Percentiles rank a stretch among this genome's conserved stretches.
Conservation (phyloP, 805 yeast species). For the Candida xiaguanensis region DNA sequence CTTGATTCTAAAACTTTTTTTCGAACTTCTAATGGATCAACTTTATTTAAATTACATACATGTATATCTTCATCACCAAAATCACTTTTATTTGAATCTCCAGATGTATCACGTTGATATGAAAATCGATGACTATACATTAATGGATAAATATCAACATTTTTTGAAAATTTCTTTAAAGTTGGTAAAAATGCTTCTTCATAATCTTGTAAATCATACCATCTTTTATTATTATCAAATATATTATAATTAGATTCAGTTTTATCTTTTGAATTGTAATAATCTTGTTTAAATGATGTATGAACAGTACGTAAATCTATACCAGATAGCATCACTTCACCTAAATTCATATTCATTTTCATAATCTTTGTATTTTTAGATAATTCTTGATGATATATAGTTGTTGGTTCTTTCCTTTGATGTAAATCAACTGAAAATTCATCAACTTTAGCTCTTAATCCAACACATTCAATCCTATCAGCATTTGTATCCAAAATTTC, state of each 20-base stretch:
- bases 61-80: slow-evolving; percentile 26
- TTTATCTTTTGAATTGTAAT: slow-evolving; percentile 14
- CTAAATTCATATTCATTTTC: slow-evolving; percentile 61
- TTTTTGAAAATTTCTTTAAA: slow-evolving; percentile 31
- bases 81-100: slow-evolving; percentile 28
- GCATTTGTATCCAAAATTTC: slow-evolving; percentile 36
- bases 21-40: slow-evolving; percentile 26
- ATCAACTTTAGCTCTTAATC: slow-evolving; percentile 51
- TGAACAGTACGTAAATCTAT: slow-evolving; percentile 60
- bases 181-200: slow-evolving; percentile 51
- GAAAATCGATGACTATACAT: slow-evolving; percentile 66
- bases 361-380: slow-evolving; percentile 45
- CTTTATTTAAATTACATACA: slow-evolving; percentile 24
- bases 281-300: slow-evolving; percentile 39
- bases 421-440: slow-evolving; percentile 38
- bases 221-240: slow-evolving; percentile 52
- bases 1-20: slow-evolving; percentile 23
- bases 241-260: slow-evolving; percentile 22
- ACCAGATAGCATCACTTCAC: slow-evolving; percentile 53
- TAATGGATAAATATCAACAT: slow-evolving; percentile 55
- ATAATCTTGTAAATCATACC: slow-evolving; percentile 64
- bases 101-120: slow-evolving; percentile 62
- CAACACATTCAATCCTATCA: slow-evolving; percentile 55
- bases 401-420: slow-evolving; percentile 36
- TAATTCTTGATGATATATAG: slow-evolving; percentile 40